These are phyloP conservation scores for Remersonia thermophila DNA, from an alignment of 2,329 filamentous ascomycete genomes.

Conservation along the genomic window DNA sequence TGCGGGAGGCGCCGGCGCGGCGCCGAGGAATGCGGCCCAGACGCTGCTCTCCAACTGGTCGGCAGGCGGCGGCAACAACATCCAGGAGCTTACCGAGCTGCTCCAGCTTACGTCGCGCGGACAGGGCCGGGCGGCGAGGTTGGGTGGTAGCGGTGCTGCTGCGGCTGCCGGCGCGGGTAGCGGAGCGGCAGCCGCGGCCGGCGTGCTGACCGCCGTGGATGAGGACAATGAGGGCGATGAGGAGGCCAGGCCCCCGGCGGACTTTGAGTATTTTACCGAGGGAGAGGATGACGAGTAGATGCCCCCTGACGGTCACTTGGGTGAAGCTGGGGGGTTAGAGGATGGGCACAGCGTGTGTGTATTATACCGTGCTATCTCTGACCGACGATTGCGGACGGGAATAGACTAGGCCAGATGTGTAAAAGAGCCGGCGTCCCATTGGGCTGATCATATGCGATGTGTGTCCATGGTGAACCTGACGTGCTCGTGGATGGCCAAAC, in stretches of 20 bases:
- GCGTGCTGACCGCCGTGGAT: constrained; percentile 75
- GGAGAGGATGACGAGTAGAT: constrained; percentile 32
- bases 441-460: no score
- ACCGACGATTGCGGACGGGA: not conserved
- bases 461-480: no score
- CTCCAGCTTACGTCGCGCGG: constrained; percentile 27
- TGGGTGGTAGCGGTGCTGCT: constrained; percentile 7
- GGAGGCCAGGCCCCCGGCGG: constrained; percentile 56
- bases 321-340: constrained; percentile 2
- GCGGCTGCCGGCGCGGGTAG: constrained; percentile 17
- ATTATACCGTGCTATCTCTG: not conserved
- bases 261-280: constrained; percentile 72
- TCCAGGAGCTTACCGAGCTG: constrained; percentile 32
- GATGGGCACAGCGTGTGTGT: constrained; percentile 1
- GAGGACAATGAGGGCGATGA: constrained; percentile 67
- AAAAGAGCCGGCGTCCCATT: not conserved
- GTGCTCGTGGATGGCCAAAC: no score
- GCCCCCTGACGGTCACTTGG: not conserved
- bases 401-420: not conserved
- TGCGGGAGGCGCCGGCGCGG: constrained; percentile 10
- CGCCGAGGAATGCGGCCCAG: constrained; percentile 17
- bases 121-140: constrained; percentile 18
- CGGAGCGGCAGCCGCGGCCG: constrained; percentile 61
- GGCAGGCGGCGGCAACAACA: constrained; percentile 15
- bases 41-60: constrained; percentile 17